phyloP scores from a whole-genome alignment of 768 basidiomycete species.

The Agrocybe chaxingu region DNA sequence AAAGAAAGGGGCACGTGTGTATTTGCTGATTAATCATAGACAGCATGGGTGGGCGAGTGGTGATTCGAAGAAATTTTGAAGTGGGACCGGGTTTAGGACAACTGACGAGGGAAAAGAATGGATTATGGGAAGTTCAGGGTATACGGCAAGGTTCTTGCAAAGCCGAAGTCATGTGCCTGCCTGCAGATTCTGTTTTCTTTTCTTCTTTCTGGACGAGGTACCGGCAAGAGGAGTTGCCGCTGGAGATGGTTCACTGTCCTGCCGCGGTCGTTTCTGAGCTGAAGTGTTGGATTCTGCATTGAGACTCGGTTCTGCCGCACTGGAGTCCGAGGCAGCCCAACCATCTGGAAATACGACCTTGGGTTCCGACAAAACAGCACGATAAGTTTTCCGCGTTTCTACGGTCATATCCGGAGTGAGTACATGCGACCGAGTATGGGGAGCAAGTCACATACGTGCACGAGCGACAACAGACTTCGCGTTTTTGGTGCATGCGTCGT shows the following conservation, averaged over 20 bases:
- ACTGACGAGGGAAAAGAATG: too few relatives aligned
- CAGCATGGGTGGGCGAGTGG: too few relatives aligned
- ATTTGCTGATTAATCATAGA: too few relatives aligned
- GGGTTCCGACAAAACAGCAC: slow-evolving; percentile 77
- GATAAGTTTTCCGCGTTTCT: slow-evolving; percentile 83
- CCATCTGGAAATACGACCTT: slow-evolving; percentile 49
- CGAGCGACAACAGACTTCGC: slow-evolving; percentile 69
- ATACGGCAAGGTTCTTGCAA: too few relatives aligned
- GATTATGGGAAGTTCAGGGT: too few relatives aligned
- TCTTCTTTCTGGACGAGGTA: slow-evolving; percentile 13
- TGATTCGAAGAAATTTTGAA: too few relatives aligned
- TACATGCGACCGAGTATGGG: background rate
- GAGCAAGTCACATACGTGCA: slow-evolving; percentile 54
- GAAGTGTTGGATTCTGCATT: background rate
- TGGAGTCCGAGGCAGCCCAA: background rate
- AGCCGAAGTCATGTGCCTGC: background rate
- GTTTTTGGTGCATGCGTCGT: slow-evolving; percentile 54
- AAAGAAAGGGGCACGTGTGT: too few relatives aligned
- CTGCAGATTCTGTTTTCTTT: slow-evolving; percentile 12
- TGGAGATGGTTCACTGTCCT: background rate
- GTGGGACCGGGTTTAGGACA: too few relatives aligned
- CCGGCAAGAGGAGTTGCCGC: background rate
- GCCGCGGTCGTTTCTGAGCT: slow-evolving; percentile 3
- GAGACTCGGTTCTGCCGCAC: background rate
- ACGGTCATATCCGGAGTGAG: background rate